phyloP scores from a whole-genome alignment of 768 basidiomycete species.

The Rhizopogon vinicolor region DNA sequence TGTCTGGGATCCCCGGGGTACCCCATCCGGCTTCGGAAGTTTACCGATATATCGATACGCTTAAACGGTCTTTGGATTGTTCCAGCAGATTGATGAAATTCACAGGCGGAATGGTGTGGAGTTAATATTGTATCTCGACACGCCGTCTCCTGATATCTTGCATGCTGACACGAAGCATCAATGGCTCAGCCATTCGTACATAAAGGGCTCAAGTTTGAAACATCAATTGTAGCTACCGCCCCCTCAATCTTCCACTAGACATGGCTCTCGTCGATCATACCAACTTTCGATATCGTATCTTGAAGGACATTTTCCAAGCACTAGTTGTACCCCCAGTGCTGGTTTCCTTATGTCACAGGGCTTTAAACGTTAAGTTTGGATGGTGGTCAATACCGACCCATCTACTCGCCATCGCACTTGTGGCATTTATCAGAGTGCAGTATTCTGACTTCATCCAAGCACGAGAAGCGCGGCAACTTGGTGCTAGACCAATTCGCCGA shows the following conservation, averaged over 20 bases:
- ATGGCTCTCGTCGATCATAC: slow-evolving; percentile 3
- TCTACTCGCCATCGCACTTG: slow-evolving; percentile 36
- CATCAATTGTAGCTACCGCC: not conserved
- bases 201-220: not conserved
- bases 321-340: slow-evolving; percentile 37
- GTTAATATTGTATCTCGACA: slow-evolving; percentile 1
- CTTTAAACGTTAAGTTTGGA: slow-evolving; percentile 29
- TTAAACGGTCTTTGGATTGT: not conserved
- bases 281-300: slow-evolving; percentile 45
- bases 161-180: not conserved
- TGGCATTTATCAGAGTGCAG: slow-evolving; percentile 31
- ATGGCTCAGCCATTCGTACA: not conserved
- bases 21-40: too few relatives aligned
- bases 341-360: slow-evolving; percentile 26
- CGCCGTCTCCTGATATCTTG: too few relatives aligned
- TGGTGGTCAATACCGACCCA: slow-evolving; percentile 33
- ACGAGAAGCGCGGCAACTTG: slow-evolving; percentile 42
- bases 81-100: not conserved
- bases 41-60: not conserved
- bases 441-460: slow-evolving; percentile 33
- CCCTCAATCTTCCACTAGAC: not conserved
- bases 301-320: slow-evolving; percentile 39
- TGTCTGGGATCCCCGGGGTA: too few relatives aligned
- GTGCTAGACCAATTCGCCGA: slow-evolving; percentile 49
- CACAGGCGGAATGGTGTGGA: not conserved